Percentiles rank a stretch among this genome's conserved stretches.
Conservation (phyloP, 2,329 filamentous ascomycete genomes). For the Microdochium bolleyi region DNA sequence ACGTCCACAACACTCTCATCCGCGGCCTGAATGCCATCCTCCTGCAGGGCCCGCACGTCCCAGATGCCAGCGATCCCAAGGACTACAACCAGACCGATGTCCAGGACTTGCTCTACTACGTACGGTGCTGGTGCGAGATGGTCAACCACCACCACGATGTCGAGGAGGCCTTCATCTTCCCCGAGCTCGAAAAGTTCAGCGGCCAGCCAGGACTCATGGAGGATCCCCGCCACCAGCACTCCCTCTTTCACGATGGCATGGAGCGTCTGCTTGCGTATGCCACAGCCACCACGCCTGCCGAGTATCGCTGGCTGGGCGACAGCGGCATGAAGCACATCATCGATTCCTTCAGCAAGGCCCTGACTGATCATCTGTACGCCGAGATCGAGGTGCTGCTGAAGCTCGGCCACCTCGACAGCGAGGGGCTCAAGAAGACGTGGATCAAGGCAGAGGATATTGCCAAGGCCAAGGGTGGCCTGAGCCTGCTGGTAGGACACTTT, state of each 20-base stretch:
- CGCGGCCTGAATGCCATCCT: conserved; percentile 23
- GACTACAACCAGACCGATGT: conserved; percentile 9
- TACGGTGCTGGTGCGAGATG: conserved; percentile 21
- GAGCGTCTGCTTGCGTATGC: conserved; percentile 16
- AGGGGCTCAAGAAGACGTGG: conserved; percentile 7
- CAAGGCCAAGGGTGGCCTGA: conserved; percentile 7
- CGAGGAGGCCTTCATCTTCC: conserved; percentile 25
- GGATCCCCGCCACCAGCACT: conserved; percentile 22
- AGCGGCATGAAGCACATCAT: conserved; percentile 15
- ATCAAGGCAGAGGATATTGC: conserved; percentile 7
- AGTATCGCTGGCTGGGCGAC: conserved; percentile 13
- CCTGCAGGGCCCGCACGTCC: conserved; percentile 18
- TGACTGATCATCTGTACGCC: conserved; percentile 17
- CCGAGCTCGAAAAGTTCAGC: conserved; percentile 20
- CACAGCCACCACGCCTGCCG: conserved; percentile 9
- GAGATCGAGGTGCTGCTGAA: conserved; percentile 18
- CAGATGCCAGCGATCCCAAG: conserved; percentile 3
- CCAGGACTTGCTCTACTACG: conserved; percentile 18
- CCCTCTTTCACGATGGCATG: conserved; percentile 19
- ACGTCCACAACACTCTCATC: conserved; percentile 12
- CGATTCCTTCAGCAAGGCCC: conserved; percentile 10
- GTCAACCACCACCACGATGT: conserved; percentile 25
- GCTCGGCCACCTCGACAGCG: conserved; percentile 11
- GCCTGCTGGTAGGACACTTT: conserved; percentile 6
- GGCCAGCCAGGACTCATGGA: conserved; percentile 20